Evolutionary conservation across 176 grass and related monocot genomes (phyloP).

Genomic region (Tillandsia leiboldiana): DNA sequence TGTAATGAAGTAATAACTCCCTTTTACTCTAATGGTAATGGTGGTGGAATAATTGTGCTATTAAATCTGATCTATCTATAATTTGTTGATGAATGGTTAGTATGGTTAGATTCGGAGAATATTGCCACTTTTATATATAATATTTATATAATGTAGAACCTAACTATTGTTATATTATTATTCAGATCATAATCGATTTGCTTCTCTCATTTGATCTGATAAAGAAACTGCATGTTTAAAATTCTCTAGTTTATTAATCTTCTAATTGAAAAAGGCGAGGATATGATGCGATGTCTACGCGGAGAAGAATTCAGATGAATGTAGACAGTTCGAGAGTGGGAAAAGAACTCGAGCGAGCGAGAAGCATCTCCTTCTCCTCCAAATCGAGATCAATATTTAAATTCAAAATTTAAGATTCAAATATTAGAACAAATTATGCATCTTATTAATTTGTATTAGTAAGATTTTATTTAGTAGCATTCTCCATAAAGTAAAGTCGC

Average conservation of each 20-base stretch:
- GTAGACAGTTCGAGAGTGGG: background rate
- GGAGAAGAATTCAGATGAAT: background rate
- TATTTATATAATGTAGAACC: too few relatives aligned
- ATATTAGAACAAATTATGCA: background rate
- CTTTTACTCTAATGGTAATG: background rate
- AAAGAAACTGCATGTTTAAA: too few relatives aligned
- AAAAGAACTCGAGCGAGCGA: background rate
- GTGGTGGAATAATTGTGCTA: background rate
- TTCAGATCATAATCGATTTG: too few relatives aligned
- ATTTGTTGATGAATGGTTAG: too few relatives aligned
- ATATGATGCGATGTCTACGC: constrained; percentile 18
- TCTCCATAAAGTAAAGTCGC: background rate
- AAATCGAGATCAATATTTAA: background rate
- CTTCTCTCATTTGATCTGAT: too few relatives aligned
- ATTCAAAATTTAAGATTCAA: background rate
- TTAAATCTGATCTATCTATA: too few relatives aligned
- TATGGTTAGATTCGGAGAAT: too few relatives aligned
- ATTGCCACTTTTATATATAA: too few relatives aligned
- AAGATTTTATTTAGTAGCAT: constrained; percentile 2
- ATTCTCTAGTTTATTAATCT: too few relatives aligned
- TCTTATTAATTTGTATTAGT: background rate
- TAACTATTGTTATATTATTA: too few relatives aligned
- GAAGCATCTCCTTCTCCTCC: background rate
- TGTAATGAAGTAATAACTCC: background rate
- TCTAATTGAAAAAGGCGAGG: background rate